phyloP scores from a whole-genome alignment of 768 basidiomycete species.

The Amanita fuliginea region DNA sequence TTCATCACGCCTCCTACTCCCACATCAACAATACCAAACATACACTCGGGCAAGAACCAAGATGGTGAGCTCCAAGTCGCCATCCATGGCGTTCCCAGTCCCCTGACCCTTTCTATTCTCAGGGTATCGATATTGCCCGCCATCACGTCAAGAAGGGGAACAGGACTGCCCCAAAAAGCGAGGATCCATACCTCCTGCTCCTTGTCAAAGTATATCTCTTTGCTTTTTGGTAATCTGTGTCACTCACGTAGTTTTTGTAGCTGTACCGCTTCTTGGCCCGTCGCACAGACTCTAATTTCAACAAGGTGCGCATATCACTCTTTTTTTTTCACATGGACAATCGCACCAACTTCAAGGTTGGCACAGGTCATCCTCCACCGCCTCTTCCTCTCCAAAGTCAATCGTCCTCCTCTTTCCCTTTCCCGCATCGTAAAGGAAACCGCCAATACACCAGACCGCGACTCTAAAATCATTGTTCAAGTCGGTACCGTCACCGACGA shows the following conservation, averaged over 20 bases:
- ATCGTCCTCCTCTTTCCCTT: constrained; percentile 93
- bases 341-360: constrained; percentile 1
- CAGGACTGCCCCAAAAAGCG: constrained; percentile 92
- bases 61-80: constrained; percentile 65
- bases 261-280: constrained; percentile 98
- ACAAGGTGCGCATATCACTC: constrained; percentile 55
- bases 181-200: constrained; percentile 97
- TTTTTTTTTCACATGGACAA: background rate
- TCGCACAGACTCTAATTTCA: constrained; percentile 91
- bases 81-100: constrained; percentile 12
- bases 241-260: constrained; percentile 28
- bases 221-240: background rate
- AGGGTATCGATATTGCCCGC: constrained; percentile 93
- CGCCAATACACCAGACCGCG: constrained; percentile 45
- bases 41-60: constrained; percentile 50
- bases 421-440: constrained; percentile 88
- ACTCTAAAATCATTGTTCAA: constrained; percentile 77
- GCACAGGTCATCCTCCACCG: constrained; percentile 84
- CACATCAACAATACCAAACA: constrained; percentile 35
- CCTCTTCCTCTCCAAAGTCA: constrained; percentile 94
- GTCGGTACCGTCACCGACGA: constrained; percentile 96
- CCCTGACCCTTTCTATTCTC: constrained; percentile 7
- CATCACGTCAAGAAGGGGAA: constrained; percentile 99
- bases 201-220: constrained; percentile 77
- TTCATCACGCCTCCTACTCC: constrained; percentile 45